Conservation (phyloP, 2,329 filamentous ascomycete species). For the Cladosporium colombiae region DNA sequence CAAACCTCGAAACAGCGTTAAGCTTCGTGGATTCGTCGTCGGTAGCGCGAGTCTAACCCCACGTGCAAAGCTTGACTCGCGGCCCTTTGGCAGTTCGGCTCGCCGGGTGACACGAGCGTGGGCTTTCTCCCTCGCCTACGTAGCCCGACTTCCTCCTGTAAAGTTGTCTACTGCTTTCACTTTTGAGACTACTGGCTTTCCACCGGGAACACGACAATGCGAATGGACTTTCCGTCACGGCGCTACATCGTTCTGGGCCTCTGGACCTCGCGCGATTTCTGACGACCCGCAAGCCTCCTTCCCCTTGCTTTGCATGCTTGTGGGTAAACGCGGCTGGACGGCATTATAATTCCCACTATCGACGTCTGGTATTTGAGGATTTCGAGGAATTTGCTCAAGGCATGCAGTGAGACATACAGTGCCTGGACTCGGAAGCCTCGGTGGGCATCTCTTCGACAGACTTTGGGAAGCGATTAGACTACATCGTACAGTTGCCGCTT, state of each 20-base stretch:
- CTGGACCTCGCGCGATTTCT: not conserved
- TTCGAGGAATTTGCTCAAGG: not conserved
- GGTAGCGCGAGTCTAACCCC: not conserved
- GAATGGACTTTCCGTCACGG: not conserved
- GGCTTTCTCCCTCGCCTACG: not conserved
- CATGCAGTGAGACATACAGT: not conserved
- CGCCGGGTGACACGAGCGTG: not conserved
- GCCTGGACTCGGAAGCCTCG: not conserved
- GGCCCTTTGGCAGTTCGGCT: not conserved
- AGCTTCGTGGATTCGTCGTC: not conserved
- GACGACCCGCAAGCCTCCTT: not conserved
- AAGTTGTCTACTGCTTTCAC: not conserved
- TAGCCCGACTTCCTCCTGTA: not conserved
- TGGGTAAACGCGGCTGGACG: not conserved
- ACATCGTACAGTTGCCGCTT: not conserved
- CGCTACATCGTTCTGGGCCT: not conserved
- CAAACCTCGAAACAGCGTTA: not conserved
- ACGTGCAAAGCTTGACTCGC: constrained; percentile 8
- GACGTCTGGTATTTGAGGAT: not conserved
- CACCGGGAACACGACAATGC: not conserved
- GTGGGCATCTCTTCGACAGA: not conserved
- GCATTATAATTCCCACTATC: not conserved
- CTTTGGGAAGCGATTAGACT: not conserved
- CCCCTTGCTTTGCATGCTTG: not conserved
- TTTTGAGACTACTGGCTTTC: not conserved